phyloP scores from a whole-genome alignment of 768 basidiomycete species.

The Mycena vulgaris region DNA sequence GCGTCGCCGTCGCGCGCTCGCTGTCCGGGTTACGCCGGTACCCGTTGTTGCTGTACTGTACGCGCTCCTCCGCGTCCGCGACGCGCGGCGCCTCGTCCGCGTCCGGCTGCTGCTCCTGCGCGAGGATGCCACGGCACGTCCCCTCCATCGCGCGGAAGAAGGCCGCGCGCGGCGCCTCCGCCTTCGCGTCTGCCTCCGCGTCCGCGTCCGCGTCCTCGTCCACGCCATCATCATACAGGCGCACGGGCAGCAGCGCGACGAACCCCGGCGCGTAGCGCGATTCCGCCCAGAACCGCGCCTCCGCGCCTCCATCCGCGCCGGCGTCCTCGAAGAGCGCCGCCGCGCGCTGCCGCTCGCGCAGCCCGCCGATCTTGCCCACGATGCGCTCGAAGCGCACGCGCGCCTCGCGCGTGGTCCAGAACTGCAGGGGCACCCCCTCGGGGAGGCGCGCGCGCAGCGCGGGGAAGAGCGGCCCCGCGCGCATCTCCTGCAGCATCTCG shows the following conservation, averaged over 20 bases:
- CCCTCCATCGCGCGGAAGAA: slow-evolving; percentile 66
- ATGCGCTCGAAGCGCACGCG: slow-evolving; percentile 82
- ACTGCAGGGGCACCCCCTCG: slow-evolving; percentile 58
- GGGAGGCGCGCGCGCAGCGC: slow-evolving; percentile 70
- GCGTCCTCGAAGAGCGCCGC: slow-evolving; percentile 66
- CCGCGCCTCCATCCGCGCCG: slow-evolving; percentile 49
- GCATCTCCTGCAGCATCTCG: slow-evolving; percentile 85
- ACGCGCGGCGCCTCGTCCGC: background rate
- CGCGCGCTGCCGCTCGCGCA: slow-evolving; percentile 74
- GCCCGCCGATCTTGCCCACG: slow-evolving; percentile 85
- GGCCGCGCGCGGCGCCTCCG: slow-evolving; percentile 33
- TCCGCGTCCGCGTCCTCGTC: slow-evolving; percentile 35
- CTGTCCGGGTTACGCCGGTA: slow-evolving; percentile 54
- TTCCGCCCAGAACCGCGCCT: slow-evolving; percentile 70
- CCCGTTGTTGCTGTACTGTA: slow-evolving; percentile 33
- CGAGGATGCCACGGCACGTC: slow-evolving; percentile 71
- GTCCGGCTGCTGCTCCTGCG: slow-evolving; percentile 52
- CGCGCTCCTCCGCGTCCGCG: slow-evolving; percentile 2
- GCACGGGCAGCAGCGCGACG: slow-evolving; percentile 73
- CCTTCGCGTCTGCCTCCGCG: slow-evolving; percentile 8
- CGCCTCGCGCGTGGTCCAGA: slow-evolving; percentile 89
- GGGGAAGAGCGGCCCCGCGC: slow-evolving; percentile 65
- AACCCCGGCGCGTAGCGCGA: slow-evolving; percentile 72
- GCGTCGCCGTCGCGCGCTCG: slow-evolving; percentile 68
- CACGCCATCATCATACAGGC: slow-evolving; percentile 54